Conservation (phyloP, 345 rosid genomes). For the Linum usitatissimum region DNA sequence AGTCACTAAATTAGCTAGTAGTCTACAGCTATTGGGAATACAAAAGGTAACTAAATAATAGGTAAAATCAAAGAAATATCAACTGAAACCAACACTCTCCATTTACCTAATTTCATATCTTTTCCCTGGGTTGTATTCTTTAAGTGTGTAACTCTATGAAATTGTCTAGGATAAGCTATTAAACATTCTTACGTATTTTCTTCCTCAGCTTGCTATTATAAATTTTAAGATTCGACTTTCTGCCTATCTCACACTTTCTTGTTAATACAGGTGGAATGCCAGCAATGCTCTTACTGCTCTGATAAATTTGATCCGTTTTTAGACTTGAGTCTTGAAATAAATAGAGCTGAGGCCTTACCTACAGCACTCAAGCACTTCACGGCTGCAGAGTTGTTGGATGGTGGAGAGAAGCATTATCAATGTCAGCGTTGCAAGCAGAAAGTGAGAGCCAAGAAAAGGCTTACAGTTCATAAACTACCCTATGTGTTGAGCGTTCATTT, state of each 20-base stretch:
- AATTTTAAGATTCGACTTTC: not conserved
- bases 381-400: slow-evolving; percentile 64
- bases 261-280: slow-evolving; percentile 54
- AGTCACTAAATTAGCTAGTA: too few relatives aligned
- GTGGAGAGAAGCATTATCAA: slow-evolving; percentile 83
- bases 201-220: not conserved
- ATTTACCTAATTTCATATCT: not conserved
- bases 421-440: slow-evolving; percentile 82
- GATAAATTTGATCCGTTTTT: slow-evolving; percentile 82
- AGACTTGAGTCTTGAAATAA: slow-evolving; percentile 84
- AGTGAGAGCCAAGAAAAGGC: slow-evolving; percentile 77
- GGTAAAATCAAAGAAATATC: too few relatives aligned
- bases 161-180: not conserved
- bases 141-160: not conserved
- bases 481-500: slow-evolving; percentile 75
- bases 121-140: not conserved
- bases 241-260: not conserved
- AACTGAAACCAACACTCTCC: not conserved
- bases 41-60: too few relatives aligned
- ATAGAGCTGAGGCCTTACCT: slow-evolving; percentile 62
- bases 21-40: too few relatives aligned
- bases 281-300: slow-evolving; percentile 66
- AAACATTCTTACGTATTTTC: too few relatives aligned
- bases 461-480: slow-evolving; percentile 79
- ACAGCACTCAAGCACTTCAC: slow-evolving; percentile 72